Percentiles rank a stretch among this genome's conserved stretches.
Evolutionary conservation across 73 alveolate species (phyloP).

Genomic region (Breviolum minutum): DNA sequence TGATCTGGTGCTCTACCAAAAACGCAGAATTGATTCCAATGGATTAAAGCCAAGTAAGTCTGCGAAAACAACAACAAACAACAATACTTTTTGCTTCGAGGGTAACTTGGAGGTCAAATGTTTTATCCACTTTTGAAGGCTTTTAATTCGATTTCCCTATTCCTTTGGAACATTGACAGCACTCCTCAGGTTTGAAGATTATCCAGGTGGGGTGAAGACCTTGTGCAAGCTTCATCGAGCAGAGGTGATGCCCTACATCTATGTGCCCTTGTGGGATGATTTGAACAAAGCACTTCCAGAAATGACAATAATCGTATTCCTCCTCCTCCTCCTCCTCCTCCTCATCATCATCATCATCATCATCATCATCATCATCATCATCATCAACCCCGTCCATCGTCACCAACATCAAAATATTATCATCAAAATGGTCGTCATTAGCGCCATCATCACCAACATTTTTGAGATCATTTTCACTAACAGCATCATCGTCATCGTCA

Average conservation of each 20-base stretch:
- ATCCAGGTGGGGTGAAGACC: slow-evolving; percentile 38
- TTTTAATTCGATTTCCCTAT: not conserved
- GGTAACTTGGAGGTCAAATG: not conserved
- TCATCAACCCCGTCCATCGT: too few relatives aligned
- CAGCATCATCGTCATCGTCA: too few relatives aligned
- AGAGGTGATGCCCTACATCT: slow-evolving; percentile 74
- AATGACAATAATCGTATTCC: not conserved
- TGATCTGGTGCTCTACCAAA: not conserved
- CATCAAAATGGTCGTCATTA: not conserved
- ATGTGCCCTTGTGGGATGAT: not conserved
- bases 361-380: not conserved
- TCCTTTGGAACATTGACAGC: too few relatives aligned
- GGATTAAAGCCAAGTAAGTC: not conserved
- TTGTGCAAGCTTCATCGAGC: slow-evolving; percentile 5
- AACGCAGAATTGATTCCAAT: not conserved
- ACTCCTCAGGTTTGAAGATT: slow-evolving; percentile 47
- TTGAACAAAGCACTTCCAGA: not conserved
- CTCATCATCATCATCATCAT: not conserved
- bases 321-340: not conserved
- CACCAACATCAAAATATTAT: too few relatives aligned
- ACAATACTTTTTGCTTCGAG: not conserved
- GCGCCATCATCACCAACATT: not conserved
- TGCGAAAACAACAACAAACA: not conserved
- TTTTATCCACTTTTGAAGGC: not conserved
- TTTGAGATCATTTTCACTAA: too few relatives aligned